Base-by-base conservation (phyloP, 2,329 filamentous ascomycete species). In the Monascus ruber region DNA sequence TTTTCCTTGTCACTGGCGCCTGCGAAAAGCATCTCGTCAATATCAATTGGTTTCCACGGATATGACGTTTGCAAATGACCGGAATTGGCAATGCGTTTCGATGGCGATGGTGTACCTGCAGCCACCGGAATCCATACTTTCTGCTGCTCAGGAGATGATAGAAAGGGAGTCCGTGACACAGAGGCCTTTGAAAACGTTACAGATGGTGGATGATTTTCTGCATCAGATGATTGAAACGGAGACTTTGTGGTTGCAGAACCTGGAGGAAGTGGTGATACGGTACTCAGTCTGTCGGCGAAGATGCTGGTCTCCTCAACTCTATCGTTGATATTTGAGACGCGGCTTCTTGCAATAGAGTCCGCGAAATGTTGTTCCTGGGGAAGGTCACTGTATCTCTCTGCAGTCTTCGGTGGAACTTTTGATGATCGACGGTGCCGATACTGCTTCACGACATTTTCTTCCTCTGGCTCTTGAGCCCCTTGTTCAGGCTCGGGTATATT, bases 121-220 rank as follows among this genome's bases (percentile, higher is more conserved):
- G 62, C 64, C 17, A 73, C 51, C 4, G 69, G 64, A 4, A 68
- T 54, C 33, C 61, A 59, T 8, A 53, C 54, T 3, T 53, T 56
- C 11, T 64, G 61, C 8, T 55, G 45, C 32, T 61, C 62, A 2
- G 59, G 52, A 6, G 60, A 54, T 17, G 54, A 61, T 32, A 51
- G 44, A 33, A 54, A 43, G 33, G 57, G 63, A 24, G 61, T 47
- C 42, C 63, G 52, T 45, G 64, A 70, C 38, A 66, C 68, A 2
- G 72, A 67, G 1, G 73, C 74, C 38, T 70, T 75, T 4, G 79
- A 67, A 1, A 73, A 74, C 38, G 70, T 75, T 5, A 78, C 78
- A 1, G 81, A 83, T 0, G 84, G 84, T 1, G 83, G 83, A 35
- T 76, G 78, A 49, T 89, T 89, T 58, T 91, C 85, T 0, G 81